Conservation (phyloP, 2,329 filamentous ascomycete species). For the Fusarium brevicatenulatum region DNA sequence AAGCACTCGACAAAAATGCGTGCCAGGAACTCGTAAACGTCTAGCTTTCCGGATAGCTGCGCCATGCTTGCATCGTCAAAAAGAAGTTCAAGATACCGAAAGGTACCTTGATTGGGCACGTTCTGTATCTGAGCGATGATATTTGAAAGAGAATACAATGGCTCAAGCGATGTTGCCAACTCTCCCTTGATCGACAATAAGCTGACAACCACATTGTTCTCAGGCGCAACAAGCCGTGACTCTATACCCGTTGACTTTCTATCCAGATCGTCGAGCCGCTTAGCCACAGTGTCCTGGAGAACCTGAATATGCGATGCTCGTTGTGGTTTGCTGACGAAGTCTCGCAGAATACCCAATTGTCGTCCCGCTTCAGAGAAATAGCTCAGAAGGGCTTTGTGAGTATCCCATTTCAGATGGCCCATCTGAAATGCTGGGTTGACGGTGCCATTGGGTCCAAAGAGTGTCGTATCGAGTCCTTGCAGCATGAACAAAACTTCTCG, state of each 20-base stretch:
- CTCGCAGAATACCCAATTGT: constrained; percentile 57
- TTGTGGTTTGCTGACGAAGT: constrained; percentile 56
- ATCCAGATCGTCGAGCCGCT: constrained; percentile 69
- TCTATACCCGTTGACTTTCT: constrained; percentile 68
- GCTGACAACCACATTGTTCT: constrained; percentile 69
- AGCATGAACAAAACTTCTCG: constrained; percentile 89
- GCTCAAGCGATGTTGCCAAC: constrained; percentile 62
- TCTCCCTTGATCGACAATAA: constrained; percentile 70
- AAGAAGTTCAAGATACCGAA: constrained; percentile 81
- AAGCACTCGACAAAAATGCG: constrained; percentile 84
- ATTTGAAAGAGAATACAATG: constrained; percentile 68
- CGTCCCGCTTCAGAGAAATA: constrained; percentile 60
- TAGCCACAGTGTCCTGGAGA: constrained; percentile 72
- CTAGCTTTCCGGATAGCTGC: constrained; percentile 74
- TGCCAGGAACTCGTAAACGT: constrained; percentile 71
- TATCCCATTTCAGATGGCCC: constrained; percentile 59
- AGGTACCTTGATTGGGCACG: constrained; percentile 63
- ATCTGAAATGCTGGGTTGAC: constrained; percentile 58
- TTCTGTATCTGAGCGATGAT: constrained; percentile 69
- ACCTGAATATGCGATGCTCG: constrained; percentile 72
- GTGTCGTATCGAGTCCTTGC: constrained; percentile 76
- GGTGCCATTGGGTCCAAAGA: constrained; percentile 66
- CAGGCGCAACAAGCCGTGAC: constrained; percentile 64
- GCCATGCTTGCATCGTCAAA: constrained; percentile 75
- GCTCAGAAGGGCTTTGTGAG: constrained; percentile 59